These are phyloP conservation scores for Trichoderma koningiopsis DNA, from an alignment of 2,329 filamentous ascomycete species.

Conservation along the genomic window DNA sequence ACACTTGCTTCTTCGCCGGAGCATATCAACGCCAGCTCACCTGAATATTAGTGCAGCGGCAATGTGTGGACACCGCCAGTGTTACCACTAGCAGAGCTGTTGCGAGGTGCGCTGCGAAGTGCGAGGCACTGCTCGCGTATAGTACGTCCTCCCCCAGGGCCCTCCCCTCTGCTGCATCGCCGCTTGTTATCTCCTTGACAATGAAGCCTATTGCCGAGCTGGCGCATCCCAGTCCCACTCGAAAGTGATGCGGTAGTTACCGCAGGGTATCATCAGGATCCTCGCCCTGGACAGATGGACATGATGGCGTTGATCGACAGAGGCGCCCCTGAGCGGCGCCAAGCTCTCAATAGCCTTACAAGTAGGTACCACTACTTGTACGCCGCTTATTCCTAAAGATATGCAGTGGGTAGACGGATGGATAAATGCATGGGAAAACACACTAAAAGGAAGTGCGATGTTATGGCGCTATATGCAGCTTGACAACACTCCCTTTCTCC, in stretches of 20 bases:
- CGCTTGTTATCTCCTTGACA: constrained; percentile 4
- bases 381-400: not conserved
- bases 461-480: not conserved
- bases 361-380: not conserved
- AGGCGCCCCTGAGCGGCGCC: constrained; percentile 13
- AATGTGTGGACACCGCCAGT: not conserved
- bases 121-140: not conserved
- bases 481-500: constrained; percentile 8
- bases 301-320: constrained; percentile 7
- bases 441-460: constrained; percentile 15
- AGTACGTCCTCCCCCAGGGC: not conserved
- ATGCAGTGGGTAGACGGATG: not conserved
- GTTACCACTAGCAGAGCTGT: not conserved
- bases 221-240: not conserved
- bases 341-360: constrained; percentile 1
- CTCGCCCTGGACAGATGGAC: constrained; percentile 1
- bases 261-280: constrained; percentile 10
- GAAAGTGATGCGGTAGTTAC: not conserved
- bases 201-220: constrained; percentile 4
- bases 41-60: not conserved
- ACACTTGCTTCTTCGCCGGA: not conserved
- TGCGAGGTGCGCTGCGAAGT: not conserved
- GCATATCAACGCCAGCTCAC: not conserved
- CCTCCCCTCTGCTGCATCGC: not conserved
- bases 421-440: not conserved